A percentile compares a stretch with the other conserved stretches of the same genome.
phyloP scores from a whole-genome alignment of 2,329 filamentous ascomycete species.

The Colletotrichum eremochloae region DNA sequence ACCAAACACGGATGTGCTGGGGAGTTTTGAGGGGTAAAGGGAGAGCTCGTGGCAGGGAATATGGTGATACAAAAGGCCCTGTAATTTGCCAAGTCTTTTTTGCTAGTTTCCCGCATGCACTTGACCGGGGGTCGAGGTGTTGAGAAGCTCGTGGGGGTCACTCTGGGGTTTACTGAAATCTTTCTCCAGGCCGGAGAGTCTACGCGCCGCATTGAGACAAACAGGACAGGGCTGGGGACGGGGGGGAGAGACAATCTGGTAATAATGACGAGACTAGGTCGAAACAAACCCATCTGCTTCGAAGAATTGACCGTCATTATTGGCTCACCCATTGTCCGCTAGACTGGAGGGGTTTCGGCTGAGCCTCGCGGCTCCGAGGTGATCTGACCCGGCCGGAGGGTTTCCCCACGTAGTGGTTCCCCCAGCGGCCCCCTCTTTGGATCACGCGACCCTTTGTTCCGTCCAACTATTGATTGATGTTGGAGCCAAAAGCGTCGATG shows the following conservation, averaged over 20 bases:
- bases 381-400: not conserved
- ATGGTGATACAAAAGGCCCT: not conserved
- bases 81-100: not conserved
- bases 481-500: no score
- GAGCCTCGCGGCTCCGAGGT: constrained; percentile 2
- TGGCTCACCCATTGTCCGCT: not conserved
- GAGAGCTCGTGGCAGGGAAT: not conserved
- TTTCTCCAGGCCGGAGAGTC: not conserved
- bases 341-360: not conserved
- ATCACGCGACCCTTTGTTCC: not conserved
- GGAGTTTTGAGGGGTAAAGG: not conserved
- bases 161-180: not conserved
- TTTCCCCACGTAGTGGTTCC: not conserved
- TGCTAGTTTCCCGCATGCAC: not conserved
- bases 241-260: not conserved
- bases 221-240: not conserved
- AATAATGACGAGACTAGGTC: not conserved
- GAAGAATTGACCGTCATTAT: not conserved
- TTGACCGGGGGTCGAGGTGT: not conserved
- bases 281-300: not conserved
- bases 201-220: not conserved
- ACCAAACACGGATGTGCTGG: not conserved
- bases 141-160: constrained; percentile 9
- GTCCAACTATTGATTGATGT: not conserved
- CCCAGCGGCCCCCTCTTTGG: no score